Base-by-base conservation (phyloP, 257 asterid species). In the Verbena officinalis region DNA sequence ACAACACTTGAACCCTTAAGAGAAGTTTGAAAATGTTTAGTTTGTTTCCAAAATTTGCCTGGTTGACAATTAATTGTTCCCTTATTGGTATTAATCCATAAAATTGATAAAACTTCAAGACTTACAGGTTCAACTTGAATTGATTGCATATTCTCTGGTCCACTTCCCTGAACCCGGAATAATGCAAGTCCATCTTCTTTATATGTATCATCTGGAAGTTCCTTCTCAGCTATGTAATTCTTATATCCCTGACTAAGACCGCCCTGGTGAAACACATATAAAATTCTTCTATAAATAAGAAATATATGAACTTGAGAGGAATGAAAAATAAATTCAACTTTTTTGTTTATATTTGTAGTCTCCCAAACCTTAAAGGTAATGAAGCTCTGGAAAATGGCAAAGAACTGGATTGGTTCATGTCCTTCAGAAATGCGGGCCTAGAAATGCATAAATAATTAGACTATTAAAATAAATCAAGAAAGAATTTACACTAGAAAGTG, bases 101-200 rank as follows among this genome's bases (percentile, higher is more conserved):
- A 27, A 36, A 36, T 24, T 64, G 42, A 66, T 3, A 36, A 27
- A 52, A 34, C 33, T 9, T 3, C 17, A 55, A 30, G 58, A 62
- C 88, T 69, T 70, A 90, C 97, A 38, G 85, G 91, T 49, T 88
- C 96, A 73, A 87, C 93, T 90, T 90, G 97, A 73, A 90, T 79
- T 67, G 96, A 90, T 76, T 88, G 96, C 92, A 86, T 90, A 77
- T 86, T 84, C 45, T 69, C 76, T 9, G 88, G 74, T 33, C 95
- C 88, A 54, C 83, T 81, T 73, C 97, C 96, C 71, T 90, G 96
- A 74, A 87, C 82, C 49, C 85, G 84, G 64, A 88, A 90, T 52
- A 90, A 67, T 59, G 96, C 96, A 55, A 83, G 74, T 50, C 81
- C 85, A 53, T 80, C 85, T 52, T 74, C 86, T 9, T 69, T n/a